phyloP scores from a whole-genome alignment of 2,329 filamentous ascomycete species.

The Curvularia spicifera region DNA sequence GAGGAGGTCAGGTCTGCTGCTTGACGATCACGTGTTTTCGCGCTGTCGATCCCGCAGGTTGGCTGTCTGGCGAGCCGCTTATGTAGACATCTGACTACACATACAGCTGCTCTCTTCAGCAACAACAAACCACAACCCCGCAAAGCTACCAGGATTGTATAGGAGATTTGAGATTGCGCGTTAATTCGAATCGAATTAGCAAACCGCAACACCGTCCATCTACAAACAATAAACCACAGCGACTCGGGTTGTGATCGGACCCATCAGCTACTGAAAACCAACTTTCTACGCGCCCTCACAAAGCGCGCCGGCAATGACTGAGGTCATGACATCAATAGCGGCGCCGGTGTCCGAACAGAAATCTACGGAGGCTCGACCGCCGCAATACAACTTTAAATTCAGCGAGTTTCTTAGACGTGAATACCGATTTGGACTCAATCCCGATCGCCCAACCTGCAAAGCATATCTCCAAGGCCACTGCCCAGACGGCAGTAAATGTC shows the following conservation, averaged over 20 bases:
- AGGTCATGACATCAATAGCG: conserved; percentile 36
- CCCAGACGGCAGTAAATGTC: conserved; percentile 80
- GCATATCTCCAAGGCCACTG: conserved; percentile 87
- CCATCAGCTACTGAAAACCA: background rate
- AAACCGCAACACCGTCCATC: background rate
- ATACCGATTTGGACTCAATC: conserved; percentile 82
- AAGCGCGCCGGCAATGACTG: conserved; percentile 34
- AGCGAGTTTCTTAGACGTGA: conserved; percentile 81
- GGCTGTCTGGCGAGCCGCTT: conserved; percentile 5
- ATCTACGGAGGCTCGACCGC: conserved; percentile 33
- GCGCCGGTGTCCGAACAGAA: conserved; percentile 32
- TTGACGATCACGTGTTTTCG: conserved; percentile 16
- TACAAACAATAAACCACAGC: background rate
- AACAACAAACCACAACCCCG: background rate
- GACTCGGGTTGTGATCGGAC: background rate
- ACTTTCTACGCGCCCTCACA: background rate
- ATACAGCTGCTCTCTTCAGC: background rate
- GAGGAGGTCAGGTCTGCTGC: background rate
- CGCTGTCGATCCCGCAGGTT: background rate
- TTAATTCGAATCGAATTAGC: background rate
- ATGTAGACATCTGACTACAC: conserved; percentile 1
- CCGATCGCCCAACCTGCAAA: conserved; percentile 75
- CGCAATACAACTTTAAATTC: conserved; percentile 77
- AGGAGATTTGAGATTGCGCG: background rate
- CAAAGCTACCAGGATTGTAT: background rate